phyloP scores from a whole-genome alignment of 306 rosid species.

The Alnus glutinosa region DNA sequence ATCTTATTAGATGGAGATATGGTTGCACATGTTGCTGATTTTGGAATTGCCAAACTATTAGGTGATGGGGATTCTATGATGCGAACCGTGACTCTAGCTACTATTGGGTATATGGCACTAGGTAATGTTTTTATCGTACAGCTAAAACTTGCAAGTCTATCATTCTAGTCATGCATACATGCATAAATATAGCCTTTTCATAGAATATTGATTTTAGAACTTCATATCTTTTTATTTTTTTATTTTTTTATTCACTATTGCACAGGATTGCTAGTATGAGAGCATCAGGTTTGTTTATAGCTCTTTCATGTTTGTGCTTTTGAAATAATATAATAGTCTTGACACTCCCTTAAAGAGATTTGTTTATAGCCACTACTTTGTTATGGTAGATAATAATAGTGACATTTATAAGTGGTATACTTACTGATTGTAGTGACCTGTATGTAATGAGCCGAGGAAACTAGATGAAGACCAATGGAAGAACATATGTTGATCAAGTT shows the following conservation, averaged over 20 bases:
- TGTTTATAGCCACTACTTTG: too few species aligned
- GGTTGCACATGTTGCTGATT: slow-evolving; percentile 34
- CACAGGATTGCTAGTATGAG: neutral
- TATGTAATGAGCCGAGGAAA: too few species aligned
- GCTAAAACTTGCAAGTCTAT: neutral
- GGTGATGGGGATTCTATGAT: slow-evolving; percentile 20
- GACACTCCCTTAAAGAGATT: too few species aligned
- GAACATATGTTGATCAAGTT: too few species aligned
- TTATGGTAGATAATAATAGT: too few species aligned
- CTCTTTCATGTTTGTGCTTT: neutral
- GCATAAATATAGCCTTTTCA: too few species aligned
- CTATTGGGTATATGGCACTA: slow-evolving; percentile 33
- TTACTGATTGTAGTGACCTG: too few species aligned
- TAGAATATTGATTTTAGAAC: too few species aligned
- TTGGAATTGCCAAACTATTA: slow-evolving; percentile 32
- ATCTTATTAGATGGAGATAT: slow-evolving; percentile 29
- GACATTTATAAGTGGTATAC: too few species aligned
- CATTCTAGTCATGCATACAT: neutral
- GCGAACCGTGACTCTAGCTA: slow-evolving; percentile 6
- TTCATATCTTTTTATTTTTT: too few species aligned
- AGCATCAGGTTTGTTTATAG: neutral
- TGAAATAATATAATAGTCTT: too few species aligned
- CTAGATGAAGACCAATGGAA: too few species aligned
- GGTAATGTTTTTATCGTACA: neutral
- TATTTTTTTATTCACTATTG: neutral